Base-by-base conservation (phyloP, 371 early-diverging fungal genomes). In the Gilbertella persicaria region DNA sequence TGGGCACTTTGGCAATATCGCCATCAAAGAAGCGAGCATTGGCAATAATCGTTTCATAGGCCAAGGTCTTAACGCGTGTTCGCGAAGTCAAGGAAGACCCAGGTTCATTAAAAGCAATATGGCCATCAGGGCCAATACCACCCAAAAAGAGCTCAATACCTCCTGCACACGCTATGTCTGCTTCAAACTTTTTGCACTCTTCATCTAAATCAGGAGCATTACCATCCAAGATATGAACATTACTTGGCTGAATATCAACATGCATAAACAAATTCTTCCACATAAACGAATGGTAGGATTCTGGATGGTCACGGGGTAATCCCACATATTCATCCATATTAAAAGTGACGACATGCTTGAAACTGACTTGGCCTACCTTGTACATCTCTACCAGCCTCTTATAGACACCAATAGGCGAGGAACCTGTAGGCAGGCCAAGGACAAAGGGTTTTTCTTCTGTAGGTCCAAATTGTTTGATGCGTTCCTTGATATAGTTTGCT, bases 21-120 rank as follows among this genome's bases (percentile, higher is more conserved):
- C 88, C 86, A 28, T 85, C 90, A 79, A 92, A 92, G 76, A 92
- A 92, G 20, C 93, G 73, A 21, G 93, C 86, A 58, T 92, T 92
- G 33, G 93, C 92, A 36, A 91, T 77, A 54, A 92, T 90, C 4
- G 93, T 92, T 43, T 92, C 93, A 65, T 91, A 92, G 4, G 93
- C 92, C 20, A 92, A 74, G 17, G 93, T 92, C 77, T 92, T 92
- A 66, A 89, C 89, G 26, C 93, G 80, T 2, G 93, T 92, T 16
- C 90, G 79, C 2, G 90, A 90, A 36, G 81, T 85, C 40, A 92
- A 71, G 13, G 90, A 90, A 28, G 90, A 90, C 3, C 93, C 93
- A 8, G 93, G 93, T 55, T 92, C 93, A 63, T 92, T 92, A 63
- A 92, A 92, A n/a, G 93, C 93, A 64, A 92, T 91, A 59, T 92